Percentiles rank a stretch among this genome's conserved stretches.
Evolutionary conservation across 192 early-diverging fungal genomes (phyloP).

Genomic region (Pecoramyces ruminantium): DNA sequence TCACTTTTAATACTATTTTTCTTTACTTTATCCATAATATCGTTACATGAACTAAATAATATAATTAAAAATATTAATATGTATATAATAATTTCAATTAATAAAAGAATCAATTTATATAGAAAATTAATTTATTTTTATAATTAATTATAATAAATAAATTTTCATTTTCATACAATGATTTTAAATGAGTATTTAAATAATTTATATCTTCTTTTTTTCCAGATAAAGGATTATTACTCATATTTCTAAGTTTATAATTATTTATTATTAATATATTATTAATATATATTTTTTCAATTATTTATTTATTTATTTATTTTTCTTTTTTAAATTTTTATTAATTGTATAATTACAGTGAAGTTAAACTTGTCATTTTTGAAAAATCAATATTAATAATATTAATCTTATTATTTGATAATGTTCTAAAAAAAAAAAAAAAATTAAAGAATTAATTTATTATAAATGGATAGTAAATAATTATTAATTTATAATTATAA

Average conservation of each 20-base stretch:
- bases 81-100: too few relatives aligned
- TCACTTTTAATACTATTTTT: background rate
- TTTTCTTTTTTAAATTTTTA: too few relatives aligned
- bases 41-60: background rate
- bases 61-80: too few relatives aligned
- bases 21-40: background rate
- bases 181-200: background rate
- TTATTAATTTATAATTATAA: too few relatives aligned
- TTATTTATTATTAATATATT: background rate
- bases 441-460: too few relatives aligned
- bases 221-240: background rate
- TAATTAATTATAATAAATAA: too few relatives aligned
- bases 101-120: too few relatives aligned
- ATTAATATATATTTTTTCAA: too few relatives aligned
- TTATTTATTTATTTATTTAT: too few relatives aligned
- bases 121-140: too few relatives aligned
- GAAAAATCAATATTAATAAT: background rate
- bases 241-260: background rate
- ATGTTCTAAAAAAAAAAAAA: background rate
- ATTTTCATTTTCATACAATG: background rate
- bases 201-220: background rate
- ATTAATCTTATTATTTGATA: background rate
- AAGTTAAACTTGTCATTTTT: background rate
- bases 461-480: too few relatives aligned
- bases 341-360: background rate